Percentiles rank a stretch among this genome's conserved stretches.
phyloP scores from a whole-genome alignment of 2,329 filamentous ascomycete species.

The Pseudogymnoascus verrucosus region DNA sequence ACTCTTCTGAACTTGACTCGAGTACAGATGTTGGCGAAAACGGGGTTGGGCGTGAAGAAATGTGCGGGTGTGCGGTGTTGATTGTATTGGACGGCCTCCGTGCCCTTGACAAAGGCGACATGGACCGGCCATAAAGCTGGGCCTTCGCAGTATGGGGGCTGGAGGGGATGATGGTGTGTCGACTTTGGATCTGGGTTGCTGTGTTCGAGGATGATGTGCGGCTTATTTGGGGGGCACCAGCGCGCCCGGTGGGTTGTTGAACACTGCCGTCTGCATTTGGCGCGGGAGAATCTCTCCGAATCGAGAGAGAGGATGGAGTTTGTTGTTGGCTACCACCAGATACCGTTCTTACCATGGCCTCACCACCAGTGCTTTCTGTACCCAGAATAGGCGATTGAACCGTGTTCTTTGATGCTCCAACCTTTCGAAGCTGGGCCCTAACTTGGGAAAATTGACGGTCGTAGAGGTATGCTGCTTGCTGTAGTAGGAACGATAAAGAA shows the following conservation, averaged over 20 bases:
- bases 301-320: constrained; percentile 23
- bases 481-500: constrained; percentile 77
- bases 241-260: constrained; percentile 6
- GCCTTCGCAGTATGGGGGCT: constrained; percentile 24
- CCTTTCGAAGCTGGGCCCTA: constrained; percentile 78
- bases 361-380: constrained; percentile 32
- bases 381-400: constrained; percentile 50
- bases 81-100: constrained; percentile 13
- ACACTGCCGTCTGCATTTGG: constrained; percentile 19
- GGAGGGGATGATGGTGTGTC: constrained; percentile 18
- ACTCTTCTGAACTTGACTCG: constrained; percentile 16
- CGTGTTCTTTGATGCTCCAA: constrained; percentile 47
- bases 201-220: constrained; percentile 27
- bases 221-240: constrained; percentile 24
- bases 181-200: constrained; percentile 20
- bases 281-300: constrained; percentile 23
- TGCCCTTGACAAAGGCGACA: constrained; percentile 21
- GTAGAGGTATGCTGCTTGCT: constrained; percentile 90
- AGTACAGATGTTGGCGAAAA: constrained; percentile 18
- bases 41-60: constrained; percentile 12
- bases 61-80: constrained; percentile 12
- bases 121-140: constrained; percentile 18
- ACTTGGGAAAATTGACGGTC: constrained; percentile 87
- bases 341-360: constrained; percentile 43
- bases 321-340: constrained; percentile 34